These are phyloP conservation scores for Diaporthe australafricana DNA, from an alignment of 2,329 filamentous ascomycete species.

Conservation along the genomic window DNA sequence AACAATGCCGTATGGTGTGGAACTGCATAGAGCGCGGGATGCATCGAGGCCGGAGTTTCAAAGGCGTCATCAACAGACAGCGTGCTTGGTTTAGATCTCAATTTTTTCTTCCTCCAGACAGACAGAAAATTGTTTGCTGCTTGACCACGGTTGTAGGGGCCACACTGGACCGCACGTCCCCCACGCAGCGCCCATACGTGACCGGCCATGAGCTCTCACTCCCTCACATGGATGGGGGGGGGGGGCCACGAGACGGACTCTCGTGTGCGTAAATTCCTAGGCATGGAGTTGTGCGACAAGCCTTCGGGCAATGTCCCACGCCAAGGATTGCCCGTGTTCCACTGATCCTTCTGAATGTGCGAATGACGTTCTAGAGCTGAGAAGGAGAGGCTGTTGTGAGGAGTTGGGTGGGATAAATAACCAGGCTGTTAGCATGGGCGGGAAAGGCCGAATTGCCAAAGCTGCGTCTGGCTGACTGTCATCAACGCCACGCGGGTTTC, in stretches of 20 bases:
- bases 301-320: not conserved
- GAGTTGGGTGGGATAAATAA: not conserved
- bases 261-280: not conserved
- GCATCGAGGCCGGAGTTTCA: conserved; percentile 3
- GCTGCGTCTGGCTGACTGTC: conserved; percentile 3
- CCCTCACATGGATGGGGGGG: too few species aligned
- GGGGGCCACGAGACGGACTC: not conserved
- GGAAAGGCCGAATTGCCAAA: not conserved
- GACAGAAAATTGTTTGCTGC: not conserved
- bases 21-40: not conserved
- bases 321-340: not conserved
- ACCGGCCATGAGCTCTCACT: not conserved
- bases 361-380: not conserved
- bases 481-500: not conserved
- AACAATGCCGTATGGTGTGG: too few species aligned
- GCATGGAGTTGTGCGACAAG: not conserved
- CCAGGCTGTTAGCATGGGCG: not conserved
- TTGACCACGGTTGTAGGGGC: not conserved
- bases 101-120: not conserved
- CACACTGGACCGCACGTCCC: not conserved
- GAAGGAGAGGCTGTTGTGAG: not conserved
- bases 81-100: not conserved
- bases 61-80: not conserved
- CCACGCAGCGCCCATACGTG: not conserved
- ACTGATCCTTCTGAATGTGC: not conserved